Base-by-base conservation (phyloP, 805 yeast genomes). In the Tetrapisispora fleetii region DNA sequence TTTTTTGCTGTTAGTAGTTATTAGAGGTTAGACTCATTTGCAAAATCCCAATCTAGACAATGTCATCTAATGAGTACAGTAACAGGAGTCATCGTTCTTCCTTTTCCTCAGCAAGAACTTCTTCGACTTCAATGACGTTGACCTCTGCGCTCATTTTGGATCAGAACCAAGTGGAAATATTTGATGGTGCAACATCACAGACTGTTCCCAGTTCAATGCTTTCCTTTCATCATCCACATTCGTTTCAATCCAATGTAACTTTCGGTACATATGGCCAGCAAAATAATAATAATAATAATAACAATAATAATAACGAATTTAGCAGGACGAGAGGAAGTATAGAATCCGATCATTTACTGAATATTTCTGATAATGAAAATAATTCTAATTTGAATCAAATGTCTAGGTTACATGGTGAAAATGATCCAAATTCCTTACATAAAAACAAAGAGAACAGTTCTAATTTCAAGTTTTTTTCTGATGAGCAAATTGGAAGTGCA, bases 401-500 rank as follows among this genome's bases (percentile, higher is more conserved):
- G 5, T 16, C 6, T 13, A 11, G 33, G 8, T 40, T 13, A 14
- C n/a, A 9, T 8, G 27, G 11, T 14, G 11, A 19, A 50, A 57
- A 8, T 27, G 2, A 40, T 33, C 63, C 74, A 4, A 54, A 70
- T 43, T 66, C 70, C 18, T n/a, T 37, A 28, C 63, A 74, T 3
- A 54, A 70, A 43, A 65, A 68, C 17, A 57, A 73, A 22, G 67
- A 72, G 17, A 52, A 61, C 17, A 56, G 57, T n/a, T 60, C 67
- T 14, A 72, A 81, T 48, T 91, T 93, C 69, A 77, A 80, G 52
- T 91, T 90, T 63, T 91, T 91, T 66, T 80, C 91, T 11, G 73
- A 83, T 4, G 87, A 85, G 48, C 93, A 88, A 55, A 82, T 91
- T 42, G 90, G 84, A 58, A 72, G 76, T 45, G 97, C 98, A 0